A percentile compares a stretch with the other conserved stretches of the same genome.
Conservation (phyloP, 345 rosid species). For the Moricandia moricandioides region DNA sequence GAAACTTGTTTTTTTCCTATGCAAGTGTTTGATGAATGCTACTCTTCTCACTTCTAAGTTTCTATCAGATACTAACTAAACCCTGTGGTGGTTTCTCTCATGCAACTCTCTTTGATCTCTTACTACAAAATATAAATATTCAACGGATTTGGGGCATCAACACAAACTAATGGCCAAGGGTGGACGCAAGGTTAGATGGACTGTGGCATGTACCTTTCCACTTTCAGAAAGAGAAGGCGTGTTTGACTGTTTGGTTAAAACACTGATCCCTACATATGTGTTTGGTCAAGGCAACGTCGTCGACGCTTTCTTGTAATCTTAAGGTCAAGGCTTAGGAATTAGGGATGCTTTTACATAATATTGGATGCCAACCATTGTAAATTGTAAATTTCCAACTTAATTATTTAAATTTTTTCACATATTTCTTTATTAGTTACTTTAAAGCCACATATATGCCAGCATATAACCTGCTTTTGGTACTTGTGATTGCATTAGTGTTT, state of each 20-base stretch:
- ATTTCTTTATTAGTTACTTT: not conserved
- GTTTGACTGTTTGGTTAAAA: not conserved
- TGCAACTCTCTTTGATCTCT: not conserved
- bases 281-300: not conserved
- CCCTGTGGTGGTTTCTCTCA: not conserved
- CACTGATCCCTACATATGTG: not conserved
- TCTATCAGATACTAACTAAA: not conserved
- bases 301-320: not conserved
- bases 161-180: not conserved
- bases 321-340: not conserved
- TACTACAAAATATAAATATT: not conserved
- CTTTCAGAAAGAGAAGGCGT: not conserved
- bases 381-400: not conserved
- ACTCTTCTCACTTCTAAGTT: not conserved
- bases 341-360: not conserved
- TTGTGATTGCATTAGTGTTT: not conserved
- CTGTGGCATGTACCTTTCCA: not conserved
- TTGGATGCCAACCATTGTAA: not conserved
- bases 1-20: too few species aligned
- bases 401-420: not conserved
- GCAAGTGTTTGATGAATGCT: not conserved
- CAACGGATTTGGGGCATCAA: not conserved
- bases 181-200: not conserved
- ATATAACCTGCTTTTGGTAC: not conserved
- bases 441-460: not conserved